Evolutionary conservation across 352 stramenopile genomes (phyloP), one percentile per base, ranked within the genome.

Genomic region (Phytophthora podocarpi): DNA sequence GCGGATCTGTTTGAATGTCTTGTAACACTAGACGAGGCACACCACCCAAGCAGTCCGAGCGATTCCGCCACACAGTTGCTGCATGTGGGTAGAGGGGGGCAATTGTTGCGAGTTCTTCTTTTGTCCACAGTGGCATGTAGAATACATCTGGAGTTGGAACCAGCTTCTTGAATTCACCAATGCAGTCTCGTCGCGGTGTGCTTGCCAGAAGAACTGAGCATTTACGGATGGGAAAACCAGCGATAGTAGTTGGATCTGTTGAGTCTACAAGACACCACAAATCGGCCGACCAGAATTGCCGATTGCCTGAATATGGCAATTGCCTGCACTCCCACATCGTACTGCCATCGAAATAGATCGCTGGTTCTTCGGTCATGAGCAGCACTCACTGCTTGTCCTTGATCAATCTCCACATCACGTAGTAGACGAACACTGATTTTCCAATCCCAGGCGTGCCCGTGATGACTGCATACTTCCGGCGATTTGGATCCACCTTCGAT

Each of bases 371-470:
- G 3, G 32, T 28, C 8, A 74, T 16, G 55, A 74, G 41, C 32
- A 77, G 36, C 36, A 67, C 63, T 11, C 58, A 51, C 34, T 74
- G 67, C 58, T 65, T 64, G 3, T 57, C 50, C 53, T 70, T 59
- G 47, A 77, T 68, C 63, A 76, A 70, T 30, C 45, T 70, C 62
- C 59, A 73, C 62, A 73, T 64, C 9, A 73, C 42, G 32, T 76
- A 76, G 56, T 72, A 69, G 45, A 76, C 27, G 34, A 76, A 73
- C 36, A 71, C 53, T 30, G 68, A 77, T 43, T 77, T 77, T 9
- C 64, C 64, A 58, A 62, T 43, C 16, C 68, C 63, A 56, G 59
- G 58, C 18, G 69, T 71, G 27, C 63, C 69, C 21, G 64, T 77
- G 39, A 77, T 31, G 28, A 77, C 40, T 27, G 53, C 65, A 63